Evolutionary conservation across 257 asterid species (phyloP), one percentile per base, ranked within the genome.

Genomic region (Solanum sitiens): DNA sequence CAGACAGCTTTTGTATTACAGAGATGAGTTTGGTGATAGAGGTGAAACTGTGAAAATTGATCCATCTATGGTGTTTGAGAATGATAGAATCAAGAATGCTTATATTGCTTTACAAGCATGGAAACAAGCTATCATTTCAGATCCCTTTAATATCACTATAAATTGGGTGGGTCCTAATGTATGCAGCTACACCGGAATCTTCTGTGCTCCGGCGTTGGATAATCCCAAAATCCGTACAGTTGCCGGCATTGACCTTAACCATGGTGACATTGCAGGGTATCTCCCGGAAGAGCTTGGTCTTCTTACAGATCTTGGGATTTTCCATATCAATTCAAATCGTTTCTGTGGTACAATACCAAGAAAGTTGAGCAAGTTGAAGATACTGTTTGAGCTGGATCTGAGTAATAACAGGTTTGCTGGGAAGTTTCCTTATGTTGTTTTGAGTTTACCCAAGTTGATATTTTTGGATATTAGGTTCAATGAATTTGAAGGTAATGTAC

Each of bases 341-440:
- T 95, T 95, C 83, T 95, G 98, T 68, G 98, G 98, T 18, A 91
- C 95, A 0, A 88, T 95, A 9, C 98, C 98, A 0, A 89, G 84
- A 67, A 95, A 91, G 2, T 94, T 95, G 86, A 90, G 75, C 86
- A 88, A 94, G 6, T 87, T 92, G 93, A 94, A 89, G 91, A 63
- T 86, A 20, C 91, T 95, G 14, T 95, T 92, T 89, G 98, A 95
- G 92, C 90, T 95, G 47, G 98, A 95, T 88, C 47, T 94, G 91
- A 95, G 98, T 86, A 94, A 95, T 93, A 95, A 95, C 92, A 92
- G 98, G 84, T 95, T 95, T 76, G 98, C 96, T 2, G 98, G 98
- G 5, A 95, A 93, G 88, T 95, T 95, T 65, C 98, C 98, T 87
- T 89, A 92, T n/a, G 98, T 95, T 44, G 98, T 95, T 4, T 89